A percentile compares a stretch with the other conserved stretches of the same genome.
These are phyloP conservation scores for Musa beccarii DNA, from an alignment of 176 grass and related monocot species.

Conservation along the genomic window DNA sequence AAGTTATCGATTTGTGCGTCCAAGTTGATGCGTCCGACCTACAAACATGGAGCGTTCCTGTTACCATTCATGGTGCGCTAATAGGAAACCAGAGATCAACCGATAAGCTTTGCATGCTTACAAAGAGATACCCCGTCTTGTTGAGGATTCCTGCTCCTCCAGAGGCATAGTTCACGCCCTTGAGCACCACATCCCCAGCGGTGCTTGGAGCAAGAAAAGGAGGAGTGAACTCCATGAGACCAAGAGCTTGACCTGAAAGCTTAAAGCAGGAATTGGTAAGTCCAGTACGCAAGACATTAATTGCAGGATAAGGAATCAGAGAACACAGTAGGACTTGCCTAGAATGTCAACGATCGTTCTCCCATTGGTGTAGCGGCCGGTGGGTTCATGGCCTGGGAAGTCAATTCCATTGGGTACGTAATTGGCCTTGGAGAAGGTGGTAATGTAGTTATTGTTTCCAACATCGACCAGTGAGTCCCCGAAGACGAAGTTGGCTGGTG, in stretches of 20 bases:
- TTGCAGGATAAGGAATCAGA: background rate
- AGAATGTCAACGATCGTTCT: constrained; percentile 65
- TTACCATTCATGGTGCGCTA: background rate
- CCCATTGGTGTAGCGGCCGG: constrained; percentile 76
- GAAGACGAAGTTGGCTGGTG: constrained; percentile 52
- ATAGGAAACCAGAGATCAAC: background rate
- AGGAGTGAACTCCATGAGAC: constrained; percentile 34
- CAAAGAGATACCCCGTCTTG: constrained; percentile 62
- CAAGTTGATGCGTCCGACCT: constrained; percentile 67
- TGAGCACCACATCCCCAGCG: constrained; percentile 32
- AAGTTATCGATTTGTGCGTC: constrained; percentile 77
- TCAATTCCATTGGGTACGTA: constrained; percentile 70
- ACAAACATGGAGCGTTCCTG: background rate
- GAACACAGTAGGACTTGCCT: constrained; percentile 21
- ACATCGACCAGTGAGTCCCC: constrained; percentile 78
- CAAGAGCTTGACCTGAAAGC: constrained; percentile 49
- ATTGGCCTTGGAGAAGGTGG: constrained; percentile 58
- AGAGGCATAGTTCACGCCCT: constrained; percentile 84
- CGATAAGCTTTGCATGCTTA: constrained; percentile 25
- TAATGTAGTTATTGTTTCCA: constrained; percentile 84
- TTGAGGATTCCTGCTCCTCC: constrained; percentile 82
- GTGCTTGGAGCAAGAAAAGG: constrained; percentile 65
- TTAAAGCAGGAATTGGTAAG: background rate
- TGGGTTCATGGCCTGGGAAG: constrained; percentile 35
- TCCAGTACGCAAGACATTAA: background rate